These are phyloP conservation scores for Striga hermonthica DNA, from an alignment of 305 asterid species.

Conservation along the genomic window DNA sequence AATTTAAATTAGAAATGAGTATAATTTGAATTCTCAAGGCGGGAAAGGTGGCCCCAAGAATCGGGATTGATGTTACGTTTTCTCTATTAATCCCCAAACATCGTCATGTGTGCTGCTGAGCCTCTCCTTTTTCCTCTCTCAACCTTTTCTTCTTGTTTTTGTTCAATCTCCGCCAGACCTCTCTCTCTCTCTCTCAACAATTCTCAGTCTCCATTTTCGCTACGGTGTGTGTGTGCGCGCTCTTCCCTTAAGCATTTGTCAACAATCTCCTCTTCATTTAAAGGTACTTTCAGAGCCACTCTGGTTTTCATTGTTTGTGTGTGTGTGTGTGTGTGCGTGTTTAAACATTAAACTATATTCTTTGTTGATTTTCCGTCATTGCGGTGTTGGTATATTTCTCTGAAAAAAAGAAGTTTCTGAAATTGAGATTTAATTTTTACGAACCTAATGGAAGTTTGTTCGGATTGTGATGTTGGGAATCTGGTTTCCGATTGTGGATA, in stretches of 20 bases:
- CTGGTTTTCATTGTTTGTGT: not conserved
- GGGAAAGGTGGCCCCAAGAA: conserved; percentile 40
- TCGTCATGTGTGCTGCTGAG: conserved; percentile 27
- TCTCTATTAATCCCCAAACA: conserved; percentile 19
- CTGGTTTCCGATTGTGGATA: conserved; percentile 2
- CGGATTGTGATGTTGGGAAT: not conserved
- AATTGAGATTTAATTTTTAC: not conserved
- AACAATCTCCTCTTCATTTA: conserved; percentile 1
- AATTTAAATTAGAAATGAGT: conserved; percentile 10
- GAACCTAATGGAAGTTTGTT: not conserved
- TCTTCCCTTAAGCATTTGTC: conserved; percentile 1
- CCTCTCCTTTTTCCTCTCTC: conserved; percentile 26
- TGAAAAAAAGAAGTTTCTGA: not conserved
- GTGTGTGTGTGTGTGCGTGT: too few species aligned
- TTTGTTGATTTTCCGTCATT: not conserved
- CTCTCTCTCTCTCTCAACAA: conserved; percentile 20
- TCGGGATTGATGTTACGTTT: conserved; percentile 21
- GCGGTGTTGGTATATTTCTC: not conserved
- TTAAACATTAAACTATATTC: not conserved
- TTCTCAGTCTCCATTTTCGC: conserved; percentile 1
- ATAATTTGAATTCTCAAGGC: conserved; percentile 34
- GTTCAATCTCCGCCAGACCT: not conserved
- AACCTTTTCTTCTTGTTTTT: conserved; percentile 38
- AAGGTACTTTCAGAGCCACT: conserved; percentile 21
- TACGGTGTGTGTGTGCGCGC: not conserved